Base-by-base conservation (phyloP, 2,329 filamentous ascomycete species). In the Penicillium oxalicum region DNA sequence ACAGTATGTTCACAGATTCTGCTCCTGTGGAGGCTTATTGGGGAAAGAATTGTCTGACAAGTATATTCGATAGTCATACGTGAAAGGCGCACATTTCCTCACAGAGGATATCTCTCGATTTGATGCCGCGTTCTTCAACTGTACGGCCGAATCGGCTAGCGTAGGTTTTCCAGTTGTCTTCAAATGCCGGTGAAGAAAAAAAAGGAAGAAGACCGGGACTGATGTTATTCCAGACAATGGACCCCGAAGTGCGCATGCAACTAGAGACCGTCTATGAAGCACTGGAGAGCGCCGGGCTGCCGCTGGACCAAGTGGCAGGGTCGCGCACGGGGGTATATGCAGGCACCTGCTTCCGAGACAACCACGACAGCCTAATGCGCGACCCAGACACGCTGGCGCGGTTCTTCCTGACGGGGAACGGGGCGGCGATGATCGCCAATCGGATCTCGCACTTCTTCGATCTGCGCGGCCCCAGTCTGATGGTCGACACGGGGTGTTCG, bases 51-150 rank as follows among this genome's bases (percentile, higher is more conserved):
- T 36, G 5, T 5, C 12, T n/a, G 34, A 7, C 34, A n/a, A 36
- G n/a, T n/a, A 36, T n/a, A n/a, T 4, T 6, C 11, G 12, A 36
- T 12, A 36, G 34, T 36, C 18, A 5, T 4, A 9, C n/a, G 44
- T 49, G 11, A 40, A 44, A 13, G 53, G 53, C 9, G 53, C 28
- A 11, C 53, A 56, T 40, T 56, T 56, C 35, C 33, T 56, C 7
- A 29, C 47, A 4, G 49, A 56, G 25, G 52, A 56, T 40, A n/a
- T 52, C 9, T 40, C 35, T 2, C n/a, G 40, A n/a, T 56, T 48
- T 29, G 53, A 56, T 45, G 52, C 53, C 4, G 36, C 49, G 3
- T 56, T 56, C 34, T 56, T 56, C 27, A 47, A 47, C 33, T 48
- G 35, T 27, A 49, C 52, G 5, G 39, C 41, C 0, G 52, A 56